These are phyloP conservation scores for Gaeumannomyces tritici DNA, from an alignment of 2,329 filamentous ascomycete species.

Conservation along the genomic window DNA sequence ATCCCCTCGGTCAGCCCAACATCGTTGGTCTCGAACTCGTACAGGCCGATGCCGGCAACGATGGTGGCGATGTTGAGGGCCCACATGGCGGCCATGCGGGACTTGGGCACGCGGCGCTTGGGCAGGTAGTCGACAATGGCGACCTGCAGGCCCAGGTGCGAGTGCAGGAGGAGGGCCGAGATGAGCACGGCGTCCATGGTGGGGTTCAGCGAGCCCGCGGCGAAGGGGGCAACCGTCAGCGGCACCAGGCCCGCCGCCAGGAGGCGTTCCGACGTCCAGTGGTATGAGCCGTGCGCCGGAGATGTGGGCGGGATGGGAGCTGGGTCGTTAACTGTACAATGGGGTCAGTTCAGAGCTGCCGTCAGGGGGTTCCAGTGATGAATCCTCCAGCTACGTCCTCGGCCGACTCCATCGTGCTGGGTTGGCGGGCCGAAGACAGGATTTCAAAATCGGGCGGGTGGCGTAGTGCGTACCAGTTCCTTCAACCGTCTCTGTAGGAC, in stretches of 20 bases:
- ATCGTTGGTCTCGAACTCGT: constrained; percentile 99
- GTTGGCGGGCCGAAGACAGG: not conserved
- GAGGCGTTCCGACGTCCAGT: constrained; percentile 93
- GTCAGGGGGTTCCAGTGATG: too few relatives aligned
- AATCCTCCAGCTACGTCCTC: too few relatives aligned
- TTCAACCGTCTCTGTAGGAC: constrained; percentile 54
- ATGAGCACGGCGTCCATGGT: constrained; percentile 78
- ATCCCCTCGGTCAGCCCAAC: constrained; percentile 87
- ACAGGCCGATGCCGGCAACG: constrained; percentile 76
- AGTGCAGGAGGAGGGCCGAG: constrained; percentile 77
- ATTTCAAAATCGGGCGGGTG: not conserved
- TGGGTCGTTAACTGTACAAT: constrained; percentile 68
- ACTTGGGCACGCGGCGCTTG: constrained; percentile 54
- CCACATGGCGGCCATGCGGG: constrained; percentile 64
- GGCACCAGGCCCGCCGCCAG: constrained; percentile 76
- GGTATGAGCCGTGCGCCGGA: constrained; percentile 86
- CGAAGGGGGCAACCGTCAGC: constrained; percentile 83
- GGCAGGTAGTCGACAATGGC: constrained; percentile 90
- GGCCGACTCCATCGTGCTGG: not conserved
- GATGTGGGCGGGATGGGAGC: constrained; percentile 61
- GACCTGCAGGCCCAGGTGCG: constrained; percentile 90
- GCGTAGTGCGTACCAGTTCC: constrained; percentile 54
- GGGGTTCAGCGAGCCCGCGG: constrained; percentile 83
- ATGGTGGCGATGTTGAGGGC: constrained; percentile 69
- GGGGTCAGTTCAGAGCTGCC: not conserved